Evolutionary conservation across 805 yeast species (phyloP).

Genomic region (Spencermartinsiella europaea): DNA sequence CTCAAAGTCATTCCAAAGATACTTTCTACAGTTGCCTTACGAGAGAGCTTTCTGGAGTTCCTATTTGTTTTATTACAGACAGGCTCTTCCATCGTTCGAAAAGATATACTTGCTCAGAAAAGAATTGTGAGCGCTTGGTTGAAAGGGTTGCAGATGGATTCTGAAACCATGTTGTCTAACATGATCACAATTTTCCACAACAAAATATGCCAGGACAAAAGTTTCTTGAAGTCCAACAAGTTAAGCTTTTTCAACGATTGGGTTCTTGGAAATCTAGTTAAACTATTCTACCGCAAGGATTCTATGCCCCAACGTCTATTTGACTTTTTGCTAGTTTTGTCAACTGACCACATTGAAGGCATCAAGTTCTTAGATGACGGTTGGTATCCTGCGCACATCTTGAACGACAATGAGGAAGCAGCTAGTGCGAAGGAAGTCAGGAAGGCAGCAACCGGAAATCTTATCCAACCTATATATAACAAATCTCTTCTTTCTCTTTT

Average conservation of each 20-base stretch:
- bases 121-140: conserved; percentile 63
- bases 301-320: conserved; percentile 30
- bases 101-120: conserved; percentile 53
- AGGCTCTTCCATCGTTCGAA: conserved; percentile 53
- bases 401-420: conserved; percentile 6
- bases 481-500: conserved; percentile 59
- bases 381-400: conserved; percentile 25
- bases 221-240: conserved; percentile 63
- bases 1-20: conserved; percentile 58
- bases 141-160: conserved; percentile 57
- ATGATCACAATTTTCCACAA: conserved; percentile 46
- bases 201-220: conserved; percentile 51
- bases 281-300: conserved; percentile 41
- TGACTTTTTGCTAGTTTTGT: conserved; percentile 44
- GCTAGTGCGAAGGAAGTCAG: neutral
- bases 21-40: conserved; percentile 42
- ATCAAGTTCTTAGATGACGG: conserved; percentile 29
- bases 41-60: conserved; percentile 57
- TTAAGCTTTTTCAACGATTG: conserved; percentile 75
- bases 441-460: conserved; percentile 1
- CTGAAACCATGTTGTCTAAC: conserved; percentile 35
- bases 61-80: conserved; percentile 49
- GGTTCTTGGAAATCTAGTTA: conserved; percentile 53
- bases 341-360: conserved; percentile 39
- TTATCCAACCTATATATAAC: conserved; percentile 44